Percentiles rank a stretch among this genome's conserved stretches.
Evolutionary conservation across 2,329 filamentous ascomycete species (phyloP).

Genomic region (Xylogone sp.): DNA sequence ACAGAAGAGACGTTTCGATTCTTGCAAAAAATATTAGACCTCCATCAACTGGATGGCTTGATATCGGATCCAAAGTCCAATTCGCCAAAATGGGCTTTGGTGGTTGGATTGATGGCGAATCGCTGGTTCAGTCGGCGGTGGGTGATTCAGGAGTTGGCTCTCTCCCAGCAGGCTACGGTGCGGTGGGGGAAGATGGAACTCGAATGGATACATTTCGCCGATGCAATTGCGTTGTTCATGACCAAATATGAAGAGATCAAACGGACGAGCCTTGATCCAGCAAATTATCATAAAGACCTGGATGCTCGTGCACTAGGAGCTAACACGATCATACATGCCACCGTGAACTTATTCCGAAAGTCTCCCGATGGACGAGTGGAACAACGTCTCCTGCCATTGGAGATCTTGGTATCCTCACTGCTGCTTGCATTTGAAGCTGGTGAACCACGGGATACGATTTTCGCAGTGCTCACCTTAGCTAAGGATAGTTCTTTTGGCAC

Average conservation of each 20-base stretch:
- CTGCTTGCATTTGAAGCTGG: constrained; percentile 15
- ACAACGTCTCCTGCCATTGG: constrained; percentile 12
- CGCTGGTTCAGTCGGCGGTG: constrained; percentile 35
- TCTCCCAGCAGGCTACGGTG: constrained; percentile 29
- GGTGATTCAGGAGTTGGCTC: constrained; percentile 37
- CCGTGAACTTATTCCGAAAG: constrained; percentile 13
- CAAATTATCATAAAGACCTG: background rate
- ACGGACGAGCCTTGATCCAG: background rate
- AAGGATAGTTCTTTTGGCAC: constrained; percentile 8
- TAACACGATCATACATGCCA: constrained; percentile 11
- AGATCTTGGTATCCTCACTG: constrained; percentile 13
- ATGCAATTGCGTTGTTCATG: constrained; percentile 16
- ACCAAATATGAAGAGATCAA: constrained; percentile 14
- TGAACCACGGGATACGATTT: constrained; percentile 16
- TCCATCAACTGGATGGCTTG: constrained; percentile 2
- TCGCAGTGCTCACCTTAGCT: constrained; percentile 13
- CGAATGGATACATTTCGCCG: constrained; percentile 31
- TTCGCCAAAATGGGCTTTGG: background rate
- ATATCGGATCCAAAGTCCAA: background rate
- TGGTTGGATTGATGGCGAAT: constrained; percentile 16
- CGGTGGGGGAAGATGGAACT: constrained; percentile 31
- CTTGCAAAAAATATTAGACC: constrained; percentile 9
- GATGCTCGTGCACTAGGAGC: constrained; percentile 15
- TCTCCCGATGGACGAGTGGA: constrained; percentile 9
- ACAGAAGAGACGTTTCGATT: constrained; percentile 7